Evolutionary conservation across 805 yeast species (phyloP).

Genomic region (Zygosaccharomyces siamensis): DNA sequence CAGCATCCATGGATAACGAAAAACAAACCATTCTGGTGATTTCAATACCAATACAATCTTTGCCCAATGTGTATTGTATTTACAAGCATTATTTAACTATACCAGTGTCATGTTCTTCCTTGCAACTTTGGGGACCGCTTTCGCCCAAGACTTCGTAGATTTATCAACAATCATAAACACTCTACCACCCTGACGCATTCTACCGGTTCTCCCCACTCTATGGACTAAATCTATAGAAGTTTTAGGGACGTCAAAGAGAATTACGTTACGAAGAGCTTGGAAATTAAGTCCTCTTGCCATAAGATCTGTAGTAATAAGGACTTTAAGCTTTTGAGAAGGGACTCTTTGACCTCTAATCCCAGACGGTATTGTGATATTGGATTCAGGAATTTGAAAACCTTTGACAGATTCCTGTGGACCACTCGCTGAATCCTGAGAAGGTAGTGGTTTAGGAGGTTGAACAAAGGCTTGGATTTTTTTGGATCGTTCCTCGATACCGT

Average conservation of each 20-base stretch:
- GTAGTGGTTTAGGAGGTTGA: conserved; percentile 49
- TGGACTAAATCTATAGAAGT: conserved; percentile 84
- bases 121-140: conserved; percentile 68
- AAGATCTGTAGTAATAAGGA: conserved; percentile 82
- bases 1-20: conserved; percentile 80
- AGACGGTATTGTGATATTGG: conserved; percentile 32
- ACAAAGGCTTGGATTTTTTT: conserved; percentile 57
- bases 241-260: conserved; percentile 80
- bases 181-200: conserved; percentile 86
- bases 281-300: conserved; percentile 89
- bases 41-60: background rate
- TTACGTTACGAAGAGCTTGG: conserved; percentile 70
- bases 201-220: conserved; percentile 89
- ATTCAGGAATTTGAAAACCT: conserved; percentile 29
- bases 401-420: conserved; percentile 3
- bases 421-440: conserved; percentile 20
- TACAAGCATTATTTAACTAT: conserved; percentile 14
- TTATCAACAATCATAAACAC: conserved; percentile 75
- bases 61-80: background rate
- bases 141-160: conserved; percentile 69
- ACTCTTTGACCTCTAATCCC: background rate
- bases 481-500: conserved; percentile 55
- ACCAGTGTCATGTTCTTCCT: conserved; percentile 42
- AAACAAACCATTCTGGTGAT: conserved; percentile 60
- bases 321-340: conserved; percentile 41